Conservation (phyloP, 116 monocot genomes). For the Posidonia oceanica region DNA sequence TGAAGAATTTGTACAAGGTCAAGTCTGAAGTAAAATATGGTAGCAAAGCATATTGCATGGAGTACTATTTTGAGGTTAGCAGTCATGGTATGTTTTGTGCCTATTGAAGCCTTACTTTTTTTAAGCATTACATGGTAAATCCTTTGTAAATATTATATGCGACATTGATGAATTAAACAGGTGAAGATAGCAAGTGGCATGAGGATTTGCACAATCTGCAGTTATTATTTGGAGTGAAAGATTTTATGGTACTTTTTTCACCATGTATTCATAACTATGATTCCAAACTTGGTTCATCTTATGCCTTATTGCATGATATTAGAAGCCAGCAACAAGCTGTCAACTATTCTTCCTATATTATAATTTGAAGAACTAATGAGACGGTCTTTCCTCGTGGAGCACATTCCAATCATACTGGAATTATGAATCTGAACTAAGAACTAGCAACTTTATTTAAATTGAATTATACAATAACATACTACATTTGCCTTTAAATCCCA, state of each 20-base stretch:
- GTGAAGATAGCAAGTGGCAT: slow-evolving; percentile 46
- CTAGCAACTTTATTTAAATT: no score
- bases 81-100: slow-evolving; percentile 24
- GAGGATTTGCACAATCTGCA: slow-evolving; percentile 67
- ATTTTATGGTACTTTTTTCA: slow-evolving; percentile 65
- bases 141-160: neutral
- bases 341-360: neutral
- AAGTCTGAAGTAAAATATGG: slow-evolving; percentile 75
- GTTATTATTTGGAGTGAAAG: slow-evolving; percentile 80
- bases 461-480: no score
- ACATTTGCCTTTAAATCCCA: no score
- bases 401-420: no score
- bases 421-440: no score
- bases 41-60: slow-evolving; percentile 60
- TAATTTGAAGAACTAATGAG: neutral
- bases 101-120: neutral
- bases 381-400: neutral
- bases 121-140: neutral
- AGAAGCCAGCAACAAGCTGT: neutral
- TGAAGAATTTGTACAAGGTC: slow-evolving; percentile 49
- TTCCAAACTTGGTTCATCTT: neutral
- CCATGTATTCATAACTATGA: neutral
- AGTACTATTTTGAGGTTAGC: slow-evolving; percentile 63
- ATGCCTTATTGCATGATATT: neutral
- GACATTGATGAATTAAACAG: slow-evolving; percentile 18